phyloP scores from a whole-genome alignment of 2,329 filamentous ascomycete species.

The Colletotrichum sp. region DNA sequence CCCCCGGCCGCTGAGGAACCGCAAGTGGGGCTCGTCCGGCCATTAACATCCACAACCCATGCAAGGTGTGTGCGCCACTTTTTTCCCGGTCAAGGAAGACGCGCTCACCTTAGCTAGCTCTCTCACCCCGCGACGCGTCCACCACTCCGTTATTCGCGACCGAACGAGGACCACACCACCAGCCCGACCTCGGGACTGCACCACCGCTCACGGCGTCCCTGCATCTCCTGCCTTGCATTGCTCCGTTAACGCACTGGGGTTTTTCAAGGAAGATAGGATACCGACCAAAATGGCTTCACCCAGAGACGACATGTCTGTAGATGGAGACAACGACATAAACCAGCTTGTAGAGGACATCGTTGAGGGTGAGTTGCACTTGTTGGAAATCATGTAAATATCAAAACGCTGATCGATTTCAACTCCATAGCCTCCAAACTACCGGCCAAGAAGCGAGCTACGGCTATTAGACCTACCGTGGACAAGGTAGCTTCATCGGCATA shows the following conservation, averaged over 20 bases:
- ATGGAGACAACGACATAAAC: conserved; percentile 35
- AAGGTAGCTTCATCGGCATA: conserved; percentile 67
- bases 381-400: neutral
- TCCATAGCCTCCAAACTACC: conserved; percentile 61
- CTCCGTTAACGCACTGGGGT: neutral
- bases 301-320: conserved; percentile 21
- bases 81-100: neutral
- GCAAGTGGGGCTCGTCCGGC: neutral
- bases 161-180: neutral
- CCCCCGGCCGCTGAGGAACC: neutral
- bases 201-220: neutral
- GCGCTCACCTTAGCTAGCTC: conserved; percentile 1
- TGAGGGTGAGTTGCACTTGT: conserved; percentile 15
- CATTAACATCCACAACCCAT: neutral
- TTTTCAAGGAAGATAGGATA: neutral
- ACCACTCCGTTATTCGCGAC: neutral
- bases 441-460: conserved; percentile 68
- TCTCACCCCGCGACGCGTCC: conserved; percentile 11
- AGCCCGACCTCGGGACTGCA: neutral
- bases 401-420: neutral
- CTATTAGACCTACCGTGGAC: conserved; percentile 69
- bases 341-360: conserved; percentile 42
- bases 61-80: neutral
- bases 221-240: neutral
- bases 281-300: neutral